Evolutionary conservation across 352 stramenopile species (phyloP), one percentile per base, ranked within the genome.

Genomic region (Phytophthora litchii): DNA sequence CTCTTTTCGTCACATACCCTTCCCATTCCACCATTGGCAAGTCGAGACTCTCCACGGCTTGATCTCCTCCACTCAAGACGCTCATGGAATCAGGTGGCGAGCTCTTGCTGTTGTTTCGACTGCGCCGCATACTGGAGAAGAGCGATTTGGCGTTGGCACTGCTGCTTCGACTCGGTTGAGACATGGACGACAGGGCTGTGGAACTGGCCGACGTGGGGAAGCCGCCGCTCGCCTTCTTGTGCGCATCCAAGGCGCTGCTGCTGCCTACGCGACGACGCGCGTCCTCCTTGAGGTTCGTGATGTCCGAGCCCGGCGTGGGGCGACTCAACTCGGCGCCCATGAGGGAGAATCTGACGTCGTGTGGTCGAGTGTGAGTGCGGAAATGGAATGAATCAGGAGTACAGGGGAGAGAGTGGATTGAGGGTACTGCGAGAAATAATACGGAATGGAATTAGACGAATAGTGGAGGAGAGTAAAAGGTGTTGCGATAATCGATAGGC

Each of bases 1-100:
- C 86, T 31, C 86, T 75, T 67, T 96, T 96, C n/a, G 83, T 92
- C n/a, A 94, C 87, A 58, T 94, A 96, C 34, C 87, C 87, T 69
- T 96, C 87, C 87, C 87, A 96, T 59, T 96, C 87, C 25, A 93
- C 82, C 19, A 91, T 92, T 17, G 86, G 87, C 45, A 95, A 66
- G 53, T 95, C 87, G 9, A 95, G 67, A 54, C 81, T 91, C 68
- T 95, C 87, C 16, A 95, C 74, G 0, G 36, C 46, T 19, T 86
- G 72, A 43, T 93, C 83, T 10, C 86, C 78, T 21, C 63, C 67
- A 14, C 23, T 64, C 16, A 42, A 29, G 32, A 42, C 31, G 43
- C 45, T 59, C 32, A 67, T 56, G 19, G 47, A 35, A 35, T 53
- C 50, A 10, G 65, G 50, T n/a, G 60, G 58, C 2, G 47, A 58